Evolutionary conservation across 192 early-diverging fungal species (phyloP).

Genomic region (Spizellomyces sp.): DNA sequence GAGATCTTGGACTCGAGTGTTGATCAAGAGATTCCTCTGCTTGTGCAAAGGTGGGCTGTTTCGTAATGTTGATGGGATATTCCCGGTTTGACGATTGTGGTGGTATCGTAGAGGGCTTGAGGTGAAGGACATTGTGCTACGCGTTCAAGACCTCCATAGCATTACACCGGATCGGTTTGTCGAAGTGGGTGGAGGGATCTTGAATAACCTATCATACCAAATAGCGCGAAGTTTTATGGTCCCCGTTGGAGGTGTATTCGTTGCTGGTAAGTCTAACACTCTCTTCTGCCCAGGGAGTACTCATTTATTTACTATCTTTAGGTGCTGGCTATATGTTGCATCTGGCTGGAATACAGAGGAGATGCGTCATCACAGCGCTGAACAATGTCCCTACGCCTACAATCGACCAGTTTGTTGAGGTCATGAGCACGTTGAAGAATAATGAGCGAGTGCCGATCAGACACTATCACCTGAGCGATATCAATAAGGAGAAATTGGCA

Average conservation of each 20-base stretch:
- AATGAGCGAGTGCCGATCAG: constrained; percentile 41
- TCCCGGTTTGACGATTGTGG: too few species aligned
- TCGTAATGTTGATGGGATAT: not conserved
- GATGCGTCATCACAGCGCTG: constrained; percentile 37
- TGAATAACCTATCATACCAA: constrained; percentile 55
- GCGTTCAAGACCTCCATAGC: constrained; percentile 44
- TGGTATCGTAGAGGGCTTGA: constrained; percentile 47
- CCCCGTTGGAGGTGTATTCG: constrained; percentile 25
- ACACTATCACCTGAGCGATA: constrained; percentile 39
- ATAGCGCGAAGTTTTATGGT: constrained; percentile 47
- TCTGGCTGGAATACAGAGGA: constrained; percentile 39
- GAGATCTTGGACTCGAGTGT: constrained; percentile 60
- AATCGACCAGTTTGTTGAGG: constrained; percentile 73
- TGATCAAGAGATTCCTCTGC: constrained; percentile 21
- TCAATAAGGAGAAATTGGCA: constrained; percentile 44
- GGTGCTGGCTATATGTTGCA: constrained; percentile 46
- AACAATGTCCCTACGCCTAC: constrained; percentile 65
- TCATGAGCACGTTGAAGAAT: constrained; percentile 51
- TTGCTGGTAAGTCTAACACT: not conserved
- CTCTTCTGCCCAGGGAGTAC: constrained; percentile 19
- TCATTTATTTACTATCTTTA: constrained; percentile 32
- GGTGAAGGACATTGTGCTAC: constrained; percentile 41
- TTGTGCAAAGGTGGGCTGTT: constrained; percentile 21
- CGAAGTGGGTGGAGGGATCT: constrained; percentile 78
- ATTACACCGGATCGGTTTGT: constrained; percentile 78